These are phyloP conservation scores for Penicillium sp. DNA, from an alignment of 2,329 filamentous ascomycete species.

Conservation along the genomic window DNA sequence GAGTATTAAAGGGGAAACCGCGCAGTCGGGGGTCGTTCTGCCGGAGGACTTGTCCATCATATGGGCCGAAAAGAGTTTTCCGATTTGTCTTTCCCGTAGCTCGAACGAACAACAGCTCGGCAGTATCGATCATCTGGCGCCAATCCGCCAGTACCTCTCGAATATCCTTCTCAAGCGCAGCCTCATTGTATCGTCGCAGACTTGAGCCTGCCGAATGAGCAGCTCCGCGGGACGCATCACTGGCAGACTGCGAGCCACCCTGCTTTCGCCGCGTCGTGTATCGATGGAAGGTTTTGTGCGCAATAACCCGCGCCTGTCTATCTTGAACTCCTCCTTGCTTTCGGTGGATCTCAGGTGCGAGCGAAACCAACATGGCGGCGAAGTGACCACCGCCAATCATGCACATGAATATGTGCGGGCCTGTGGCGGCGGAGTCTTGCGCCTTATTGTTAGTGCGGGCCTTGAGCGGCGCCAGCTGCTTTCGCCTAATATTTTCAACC, in stretches of 20 bases:
- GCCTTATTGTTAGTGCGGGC: constrained; percentile 38
- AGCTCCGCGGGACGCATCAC: constrained; percentile 87
- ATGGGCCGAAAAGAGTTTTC: constrained; percentile 81
- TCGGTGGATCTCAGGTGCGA: constrained; percentile 74
- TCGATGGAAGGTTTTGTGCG: constrained; percentile 95
- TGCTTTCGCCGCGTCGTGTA: constrained; percentile 97
- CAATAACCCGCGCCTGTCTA: constrained; percentile 79
- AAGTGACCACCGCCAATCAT: constrained; percentile 99
- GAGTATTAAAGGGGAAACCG: constrained; percentile 89
- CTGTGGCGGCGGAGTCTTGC: constrained; percentile 48
- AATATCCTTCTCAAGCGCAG: constrained; percentile 83
- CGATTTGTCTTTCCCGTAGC: constrained; percentile 85
- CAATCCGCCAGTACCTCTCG: constrained; percentile 75
- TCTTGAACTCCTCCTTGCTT: constrained; percentile 68
- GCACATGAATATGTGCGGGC: constrained; percentile 88
- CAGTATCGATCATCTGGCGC: constrained; percentile 77
- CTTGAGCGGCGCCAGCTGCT: constrained; percentile 67
- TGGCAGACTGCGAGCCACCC: constrained; percentile 89
- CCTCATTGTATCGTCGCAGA: constrained; percentile 89
- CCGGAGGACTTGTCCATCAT: constrained; percentile 79
- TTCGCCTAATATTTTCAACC: constrained; percentile 65
- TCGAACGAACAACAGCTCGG: constrained; percentile 81
- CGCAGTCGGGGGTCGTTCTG: constrained; percentile 75
- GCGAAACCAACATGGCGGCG: constrained; percentile 88
- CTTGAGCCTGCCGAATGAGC: constrained; percentile 91